Evolutionary conservation across 2,329 filamentous ascomycete genomes (phyloP), one percentile per base, ranked within the genome.

Genomic region (Aspergillus ochraceoroseus): DNA sequence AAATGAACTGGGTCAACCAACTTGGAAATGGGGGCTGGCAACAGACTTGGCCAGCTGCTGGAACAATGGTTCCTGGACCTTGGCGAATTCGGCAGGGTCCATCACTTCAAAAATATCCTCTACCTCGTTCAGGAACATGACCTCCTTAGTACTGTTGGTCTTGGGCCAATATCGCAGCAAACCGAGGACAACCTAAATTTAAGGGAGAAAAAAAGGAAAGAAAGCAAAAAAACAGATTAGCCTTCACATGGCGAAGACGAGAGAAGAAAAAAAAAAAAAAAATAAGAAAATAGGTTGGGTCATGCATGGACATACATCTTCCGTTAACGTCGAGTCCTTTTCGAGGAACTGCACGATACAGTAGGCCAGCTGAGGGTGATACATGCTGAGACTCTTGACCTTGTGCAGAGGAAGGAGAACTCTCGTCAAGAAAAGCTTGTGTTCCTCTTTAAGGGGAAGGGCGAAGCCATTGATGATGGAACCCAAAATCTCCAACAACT

Each of bases 91-190:
- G 49, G 87, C 87, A 13, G 92, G 92, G 60, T 98, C 92, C 92
- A 98, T 98, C 32, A 98, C 92, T 68, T 98, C 92, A 62, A 98
- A 98, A 49, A 98, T 98, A 61, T 98, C 92, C 65, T 98, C 92
- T 22, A 98, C 90, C 67, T 98, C 92, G 58, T 98, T 98, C 56
- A 98, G 73, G 70, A 94, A 98, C 92, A 98, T 98, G 61, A 98
- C 92, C 67, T 98, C 92, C 68, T 98, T 98, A 38, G 92, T 98
- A 68, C 92, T 96, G 70, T 98, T 98, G 56, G 94, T 87, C 74
- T 98, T 98, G 32, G 92, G 92, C 92, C 92, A 98, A 66, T 95
- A 98, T 54, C 92, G 83, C 48, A 98, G 75, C 41, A 98, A 75
- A 31, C 92, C 92, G 51, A 96, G 80, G 33, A 98, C 92, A 47